Evolutionary conservation across 495 filamentous ascomycete species (phyloP).

Genomic region (Neurospora sp.): DNA sequence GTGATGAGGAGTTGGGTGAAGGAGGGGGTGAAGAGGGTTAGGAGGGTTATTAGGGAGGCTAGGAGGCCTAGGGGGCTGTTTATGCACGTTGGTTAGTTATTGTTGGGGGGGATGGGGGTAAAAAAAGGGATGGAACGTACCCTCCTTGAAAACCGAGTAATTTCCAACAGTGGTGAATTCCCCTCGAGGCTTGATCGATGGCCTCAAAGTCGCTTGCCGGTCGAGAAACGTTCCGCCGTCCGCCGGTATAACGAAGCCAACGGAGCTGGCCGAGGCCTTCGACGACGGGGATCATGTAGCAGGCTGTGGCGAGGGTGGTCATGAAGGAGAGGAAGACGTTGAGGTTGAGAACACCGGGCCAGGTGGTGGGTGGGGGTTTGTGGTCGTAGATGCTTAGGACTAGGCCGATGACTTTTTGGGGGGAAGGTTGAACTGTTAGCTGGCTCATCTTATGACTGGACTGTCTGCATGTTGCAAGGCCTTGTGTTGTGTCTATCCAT

Average conservation of each 20-base stretch:
- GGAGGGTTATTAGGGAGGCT: neutral
- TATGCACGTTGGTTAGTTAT: neutral
- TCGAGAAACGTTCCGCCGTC: conserved; percentile 5
- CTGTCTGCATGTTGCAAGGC: too few relatives aligned
- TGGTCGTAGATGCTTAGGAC: conserved; percentile 27
- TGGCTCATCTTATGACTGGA: too few relatives aligned
- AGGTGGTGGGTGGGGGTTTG: conserved; percentile 23
- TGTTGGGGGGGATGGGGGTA: too few relatives aligned
- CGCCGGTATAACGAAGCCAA: conserved; percentile 30
- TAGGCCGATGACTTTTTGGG: conserved; percentile 23
- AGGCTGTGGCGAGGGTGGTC: conserved; percentile 26
- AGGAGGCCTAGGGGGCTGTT: neutral
- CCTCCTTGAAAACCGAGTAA: conserved; percentile 3
- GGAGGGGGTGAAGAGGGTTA: neutral
- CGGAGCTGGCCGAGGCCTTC: conserved; percentile 31
- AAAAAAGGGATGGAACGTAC: too few relatives aligned
- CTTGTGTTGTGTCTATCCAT: too few relatives aligned
- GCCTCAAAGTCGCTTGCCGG: conserved; percentile 29
- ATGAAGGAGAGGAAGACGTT: conserved; percentile 34
- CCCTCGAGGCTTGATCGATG: conserved; percentile 30
- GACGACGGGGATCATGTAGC: conserved; percentile 25
- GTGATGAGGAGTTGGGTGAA: neutral
- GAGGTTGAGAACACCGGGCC: conserved; percentile 32
- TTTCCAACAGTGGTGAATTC: conserved; percentile 11
- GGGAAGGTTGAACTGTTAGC: neutral